phyloP scores from a whole-genome alignment of 2,329 filamentous ascomycete genomes.

The Cadophora luteo-olivacea region DNA sequence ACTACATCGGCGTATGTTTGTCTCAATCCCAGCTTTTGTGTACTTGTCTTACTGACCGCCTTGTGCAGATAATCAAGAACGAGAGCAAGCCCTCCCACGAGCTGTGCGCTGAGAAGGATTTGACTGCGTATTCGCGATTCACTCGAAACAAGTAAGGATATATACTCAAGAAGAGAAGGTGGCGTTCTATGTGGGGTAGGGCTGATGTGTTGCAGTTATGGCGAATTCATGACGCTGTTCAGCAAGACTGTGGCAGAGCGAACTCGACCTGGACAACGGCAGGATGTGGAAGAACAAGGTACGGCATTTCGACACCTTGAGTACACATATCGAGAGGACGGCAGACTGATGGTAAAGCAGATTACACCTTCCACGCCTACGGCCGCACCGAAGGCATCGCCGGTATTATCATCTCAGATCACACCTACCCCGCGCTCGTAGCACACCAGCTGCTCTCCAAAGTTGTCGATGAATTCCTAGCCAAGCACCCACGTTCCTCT shows the following conservation, averaged over 20 bases:
- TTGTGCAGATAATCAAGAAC: conserved; percentile 77
- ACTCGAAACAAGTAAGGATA: conserved; percentile 69
- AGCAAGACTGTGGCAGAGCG: conserved; percentile 86
- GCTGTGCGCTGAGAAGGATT: conserved; percentile 77
- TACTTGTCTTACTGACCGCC: conserved; percentile 38
- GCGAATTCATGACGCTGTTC: conserved; percentile 82
- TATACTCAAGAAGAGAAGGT: neutral
- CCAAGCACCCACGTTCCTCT: conserved; percentile 72
- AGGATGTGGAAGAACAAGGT: conserved; percentile 86
- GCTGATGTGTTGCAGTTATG: conserved; percentile 48
- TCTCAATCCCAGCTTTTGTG: conserved; percentile 20
- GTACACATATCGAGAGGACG: neutral
- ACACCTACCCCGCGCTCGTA: conserved; percentile 77
- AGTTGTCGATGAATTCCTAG: conserved; percentile 84
- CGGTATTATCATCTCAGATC: conserved; percentile 79
- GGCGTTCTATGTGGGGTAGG: too few relatives aligned
- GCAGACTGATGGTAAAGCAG: conserved; percentile 43
- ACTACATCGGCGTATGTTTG: conserved; percentile 78
- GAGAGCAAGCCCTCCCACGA: conserved; percentile 77
- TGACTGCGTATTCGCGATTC: conserved; percentile 81
- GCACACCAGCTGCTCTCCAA: conserved; percentile 89
- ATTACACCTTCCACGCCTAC: conserved; percentile 81
- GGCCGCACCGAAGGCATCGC: conserved; percentile 76
- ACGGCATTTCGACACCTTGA: conserved; percentile 36
- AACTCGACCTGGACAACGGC: conserved; percentile 79